Conservation (phyloP, 225 moss, liverwort and hornwort species). For the Rhytidiadelphus loreus region DNA sequence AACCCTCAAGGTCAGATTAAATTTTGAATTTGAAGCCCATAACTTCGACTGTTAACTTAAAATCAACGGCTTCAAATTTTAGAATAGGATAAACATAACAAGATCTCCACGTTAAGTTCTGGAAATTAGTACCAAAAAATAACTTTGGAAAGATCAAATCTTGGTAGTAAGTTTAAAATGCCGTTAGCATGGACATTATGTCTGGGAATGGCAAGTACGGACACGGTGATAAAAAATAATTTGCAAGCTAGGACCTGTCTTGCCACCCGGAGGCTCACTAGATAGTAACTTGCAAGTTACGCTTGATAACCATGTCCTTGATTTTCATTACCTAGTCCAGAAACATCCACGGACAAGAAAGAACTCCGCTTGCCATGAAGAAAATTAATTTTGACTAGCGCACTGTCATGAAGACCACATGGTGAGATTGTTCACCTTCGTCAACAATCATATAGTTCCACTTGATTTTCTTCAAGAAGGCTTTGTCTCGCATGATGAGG, state of each 20-base stretch:
- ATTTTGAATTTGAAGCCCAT: background rate
- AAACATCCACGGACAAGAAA: background rate
- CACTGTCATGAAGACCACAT: background rate
- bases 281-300: background rate
- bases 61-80: background rate
- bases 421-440: constrained; percentile 42
- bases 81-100: background rate
- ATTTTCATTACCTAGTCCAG: background rate
- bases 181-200: background rate
- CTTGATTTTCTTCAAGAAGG: constrained; percentile 82
- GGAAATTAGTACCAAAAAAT: background rate
- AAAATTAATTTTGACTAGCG: background rate
- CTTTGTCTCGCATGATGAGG: constrained; percentile 98
- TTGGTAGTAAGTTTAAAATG: background rate
- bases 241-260: background rate
- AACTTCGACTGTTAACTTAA: background rate
- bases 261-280: background rate
- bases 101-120: background rate
- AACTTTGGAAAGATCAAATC: background rate
- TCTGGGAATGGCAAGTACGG: background rate
- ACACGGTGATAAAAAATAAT: background rate
- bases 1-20: background rate
- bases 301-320: background rate
- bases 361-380: background rate
- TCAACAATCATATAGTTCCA: constrained; percentile 99